Evolutionary conservation across 345 rosid species (phyloP).

Genomic region (Eucalyptus pauciflora): DNA sequence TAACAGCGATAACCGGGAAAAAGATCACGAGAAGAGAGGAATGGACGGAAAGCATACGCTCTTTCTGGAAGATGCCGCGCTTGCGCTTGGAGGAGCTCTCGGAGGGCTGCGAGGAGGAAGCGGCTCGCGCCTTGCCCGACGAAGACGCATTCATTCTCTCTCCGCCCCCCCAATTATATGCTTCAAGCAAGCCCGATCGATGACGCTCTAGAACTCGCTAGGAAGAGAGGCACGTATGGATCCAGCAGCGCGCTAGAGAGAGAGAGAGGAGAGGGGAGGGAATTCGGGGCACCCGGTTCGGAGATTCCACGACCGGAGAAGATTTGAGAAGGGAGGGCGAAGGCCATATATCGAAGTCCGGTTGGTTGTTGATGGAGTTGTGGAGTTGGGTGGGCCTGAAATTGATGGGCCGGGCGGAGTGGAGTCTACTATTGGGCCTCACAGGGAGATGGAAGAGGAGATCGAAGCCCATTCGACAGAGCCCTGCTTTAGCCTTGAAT

Average conservation of each 20-base stretch:
- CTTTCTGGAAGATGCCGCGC: slow-evolving; percentile 81
- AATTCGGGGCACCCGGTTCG: background rate
- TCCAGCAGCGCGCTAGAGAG: background rate
- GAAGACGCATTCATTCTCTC: background rate
- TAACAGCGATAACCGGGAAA: background rate
- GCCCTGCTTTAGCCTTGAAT: background rate
- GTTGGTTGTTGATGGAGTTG: background rate
- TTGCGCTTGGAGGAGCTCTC: slow-evolving; percentile 77
- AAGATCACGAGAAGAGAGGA: background rate
- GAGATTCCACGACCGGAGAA: background rate
- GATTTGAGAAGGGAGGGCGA: background rate
- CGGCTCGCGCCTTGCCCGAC: slow-evolving; percentile 45
- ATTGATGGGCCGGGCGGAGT: background rate
- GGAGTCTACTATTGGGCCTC: background rate
- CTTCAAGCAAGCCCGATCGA: background rate
- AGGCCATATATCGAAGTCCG: background rate
- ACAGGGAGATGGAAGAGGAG: background rate
- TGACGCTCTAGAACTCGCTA: background rate
- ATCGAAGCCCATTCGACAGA: background rate
- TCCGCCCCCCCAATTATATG: background rate
- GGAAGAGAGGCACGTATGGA: background rate
- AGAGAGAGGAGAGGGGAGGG: background rate
- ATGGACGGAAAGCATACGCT: slow-evolving; percentile 24
- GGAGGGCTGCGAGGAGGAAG: slow-evolving; percentile 46
- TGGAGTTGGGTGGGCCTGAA: background rate